Evolutionary conservation across 139 green algal genomes (phyloP).

Genomic region (Zygnema circumcarinatum): DNA sequence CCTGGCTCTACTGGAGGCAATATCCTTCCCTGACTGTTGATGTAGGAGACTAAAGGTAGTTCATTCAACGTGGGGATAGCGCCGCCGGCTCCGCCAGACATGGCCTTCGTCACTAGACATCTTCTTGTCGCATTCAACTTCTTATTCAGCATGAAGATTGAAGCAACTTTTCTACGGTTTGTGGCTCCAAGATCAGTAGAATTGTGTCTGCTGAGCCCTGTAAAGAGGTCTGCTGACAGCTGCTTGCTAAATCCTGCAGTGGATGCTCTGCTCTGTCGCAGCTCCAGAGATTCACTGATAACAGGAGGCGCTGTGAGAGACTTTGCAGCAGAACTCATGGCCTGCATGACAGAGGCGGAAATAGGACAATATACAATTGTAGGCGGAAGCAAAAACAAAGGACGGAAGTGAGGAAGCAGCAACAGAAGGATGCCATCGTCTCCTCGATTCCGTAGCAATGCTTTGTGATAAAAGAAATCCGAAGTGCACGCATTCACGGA

Average conservation of each 20-base stretch:
- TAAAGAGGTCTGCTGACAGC: background rate
- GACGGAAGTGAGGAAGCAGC: too few species aligned
- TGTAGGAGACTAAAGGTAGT: conserved; percentile 48
- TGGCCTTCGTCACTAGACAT: background rate
- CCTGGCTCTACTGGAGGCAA: conserved; percentile 41
- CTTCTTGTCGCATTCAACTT: background rate
- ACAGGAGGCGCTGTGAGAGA: background rate
- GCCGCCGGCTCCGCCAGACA: background rate
- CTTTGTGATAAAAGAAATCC: too few species aligned
- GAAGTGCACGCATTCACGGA: too few species aligned
- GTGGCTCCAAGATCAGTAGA: background rate
- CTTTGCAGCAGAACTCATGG: background rate
- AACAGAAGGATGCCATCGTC: too few species aligned
- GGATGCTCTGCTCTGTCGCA: too few species aligned
- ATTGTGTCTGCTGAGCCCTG: background rate
- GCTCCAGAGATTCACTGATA: too few species aligned
- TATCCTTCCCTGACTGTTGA: conserved; percentile 45
- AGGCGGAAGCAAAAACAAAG: too few species aligned
- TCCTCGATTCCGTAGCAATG: too few species aligned
- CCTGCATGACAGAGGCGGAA: too few species aligned
- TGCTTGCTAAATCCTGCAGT: too few species aligned
- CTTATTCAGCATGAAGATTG: background rate
- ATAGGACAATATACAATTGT: too few species aligned
- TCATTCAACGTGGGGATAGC: conserved; percentile 38
- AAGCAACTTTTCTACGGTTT: background rate